A percentile compares a stretch with the other conserved stretches of the same genome.
Evolutionary conservation across 2,329 filamentous ascomycete genomes (phyloP).

Genomic region (Fusarium decemcellulare): DNA sequence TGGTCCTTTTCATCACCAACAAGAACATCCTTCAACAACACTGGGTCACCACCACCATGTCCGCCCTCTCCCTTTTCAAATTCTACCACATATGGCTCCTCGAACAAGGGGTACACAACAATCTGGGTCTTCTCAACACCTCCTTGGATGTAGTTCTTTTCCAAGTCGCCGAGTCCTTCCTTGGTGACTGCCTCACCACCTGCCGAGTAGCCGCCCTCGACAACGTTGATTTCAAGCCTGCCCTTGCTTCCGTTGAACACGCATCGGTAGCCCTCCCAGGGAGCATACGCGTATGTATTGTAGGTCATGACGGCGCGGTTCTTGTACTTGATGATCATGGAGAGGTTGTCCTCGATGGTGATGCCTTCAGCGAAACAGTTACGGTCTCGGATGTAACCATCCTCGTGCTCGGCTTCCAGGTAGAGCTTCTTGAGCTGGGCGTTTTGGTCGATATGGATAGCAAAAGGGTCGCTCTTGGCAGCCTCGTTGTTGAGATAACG

Average conservation of each 20-base stretch:
- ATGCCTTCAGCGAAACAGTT: slow-evolving; percentile 75
- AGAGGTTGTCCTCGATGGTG: slow-evolving; percentile 75
- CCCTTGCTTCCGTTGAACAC: slow-evolving; percentile 72
- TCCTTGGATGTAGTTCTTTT: slow-evolving; percentile 41
- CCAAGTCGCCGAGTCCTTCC: slow-evolving; percentile 59
- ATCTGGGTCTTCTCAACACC: slow-evolving; percentile 57
- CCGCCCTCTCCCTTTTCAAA: slow-evolving; percentile 67
- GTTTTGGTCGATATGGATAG: slow-evolving; percentile 67
- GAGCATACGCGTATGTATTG: slow-evolving; percentile 71
- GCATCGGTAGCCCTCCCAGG: slow-evolving; percentile 72
- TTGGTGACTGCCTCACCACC: slow-evolving; percentile 64
- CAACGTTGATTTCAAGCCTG: slow-evolving; percentile 71
- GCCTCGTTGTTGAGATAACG: slow-evolving; percentile 64
- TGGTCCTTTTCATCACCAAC: slow-evolving; percentile 66
- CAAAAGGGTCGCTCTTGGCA: slow-evolving; percentile 70
- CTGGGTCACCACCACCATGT: slow-evolving; percentile 72
- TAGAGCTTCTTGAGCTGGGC: slow-evolving; percentile 70
- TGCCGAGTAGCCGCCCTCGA: slow-evolving; percentile 73
- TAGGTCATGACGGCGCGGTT: slow-evolving; percentile 72
- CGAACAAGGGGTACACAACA: slow-evolving; percentile 67
- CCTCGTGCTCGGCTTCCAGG: slow-evolving; percentile 74
- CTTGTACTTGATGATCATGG: slow-evolving; percentile 69
- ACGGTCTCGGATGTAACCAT: slow-evolving; percentile 73
- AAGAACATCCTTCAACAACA: slow-evolving; percentile 67
- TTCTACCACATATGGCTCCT: slow-evolving; percentile 69